phyloP scores from a whole-genome alignment of 140 eudicot genomes.

The Anethum foeniculum region DNA sequence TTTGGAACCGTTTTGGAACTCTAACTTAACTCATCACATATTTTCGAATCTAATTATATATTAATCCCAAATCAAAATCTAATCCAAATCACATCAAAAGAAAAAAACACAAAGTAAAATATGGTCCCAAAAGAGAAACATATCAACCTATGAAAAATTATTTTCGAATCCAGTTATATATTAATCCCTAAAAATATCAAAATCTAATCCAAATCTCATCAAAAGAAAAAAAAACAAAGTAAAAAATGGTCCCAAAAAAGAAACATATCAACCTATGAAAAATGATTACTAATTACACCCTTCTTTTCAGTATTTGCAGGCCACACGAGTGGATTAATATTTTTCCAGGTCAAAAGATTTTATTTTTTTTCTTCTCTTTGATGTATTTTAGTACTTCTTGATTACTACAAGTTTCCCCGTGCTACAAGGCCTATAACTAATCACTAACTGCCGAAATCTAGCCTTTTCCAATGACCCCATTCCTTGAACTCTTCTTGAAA shows the following conservation, averaged over 20 bases:
- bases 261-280: not conserved
- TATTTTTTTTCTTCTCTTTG: not conserved
- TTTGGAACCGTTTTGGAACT: too few species aligned
- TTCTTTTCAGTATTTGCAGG: not conserved
- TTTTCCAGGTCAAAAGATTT: constrained; percentile 1
- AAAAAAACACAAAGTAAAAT: too few species aligned
- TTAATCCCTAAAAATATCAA: too few species aligned
- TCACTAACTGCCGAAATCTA: constrained; percentile 11
- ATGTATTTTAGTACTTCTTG: not conserved
- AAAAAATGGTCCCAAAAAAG: not conserved
- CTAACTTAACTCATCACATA: too few species aligned
- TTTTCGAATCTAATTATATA: too few species aligned
- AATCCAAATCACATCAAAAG: too few species aligned
- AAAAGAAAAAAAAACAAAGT: not conserved
- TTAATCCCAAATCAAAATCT: too few species aligned
- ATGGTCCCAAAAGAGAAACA: too few species aligned
- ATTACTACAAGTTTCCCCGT: not conserved
- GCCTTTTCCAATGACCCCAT: constrained; percentile 5
- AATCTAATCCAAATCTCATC: too few species aligned
- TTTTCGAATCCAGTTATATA: too few species aligned
- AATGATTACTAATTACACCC: not conserved
- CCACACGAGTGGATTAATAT: not conserved
- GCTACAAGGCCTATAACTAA: not conserved
- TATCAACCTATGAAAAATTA: too few species aligned
- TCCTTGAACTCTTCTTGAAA: constrained; percentile 7